Evolutionary conservation across 192 early-diverging fungal genomes (phyloP).

Genomic region (Pilobolus umbonatus): DNA sequence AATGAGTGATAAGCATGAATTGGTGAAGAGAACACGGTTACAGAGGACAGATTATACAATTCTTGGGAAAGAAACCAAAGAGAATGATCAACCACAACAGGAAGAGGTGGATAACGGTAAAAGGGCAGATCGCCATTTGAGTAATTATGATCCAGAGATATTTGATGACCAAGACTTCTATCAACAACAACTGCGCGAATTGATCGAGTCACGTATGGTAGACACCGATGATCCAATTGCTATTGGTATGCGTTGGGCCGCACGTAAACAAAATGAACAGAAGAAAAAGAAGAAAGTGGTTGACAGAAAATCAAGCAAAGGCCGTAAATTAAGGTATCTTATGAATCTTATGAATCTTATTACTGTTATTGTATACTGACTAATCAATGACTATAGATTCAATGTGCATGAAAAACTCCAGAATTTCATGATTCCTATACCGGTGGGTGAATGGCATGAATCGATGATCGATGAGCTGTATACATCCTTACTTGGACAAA

Average conservation of each 20-base stretch:
- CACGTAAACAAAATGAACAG: constrained; percentile 55
- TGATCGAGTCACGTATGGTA: constrained; percentile 91
- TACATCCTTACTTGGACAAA: constrained; percentile 72
- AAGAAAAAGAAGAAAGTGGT: constrained; percentile 72
- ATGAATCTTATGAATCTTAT: background rate
- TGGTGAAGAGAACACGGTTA: constrained; percentile 85
- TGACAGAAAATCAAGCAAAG: constrained; percentile 91
- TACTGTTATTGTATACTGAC: no score
- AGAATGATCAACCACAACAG: constrained; percentile 17
- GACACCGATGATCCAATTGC: constrained; percentile 87
- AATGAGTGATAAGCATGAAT: constrained; percentile 64
- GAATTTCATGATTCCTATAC: constrained; percentile 94
- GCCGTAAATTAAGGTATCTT: constrained; percentile 71
- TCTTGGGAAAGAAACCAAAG: constrained; percentile 38
- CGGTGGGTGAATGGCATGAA: constrained; percentile 88
- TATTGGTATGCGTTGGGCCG: constrained; percentile 78
- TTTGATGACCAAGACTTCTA: constrained; percentile 98
- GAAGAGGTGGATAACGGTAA: constrained; percentile 32
- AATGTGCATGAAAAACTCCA: constrained; percentile 94
- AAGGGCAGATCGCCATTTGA: constrained; percentile 52
- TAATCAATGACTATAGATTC: constrained; percentile 46
- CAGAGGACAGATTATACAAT: constrained; percentile 68
- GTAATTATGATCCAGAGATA: constrained; percentile 78
- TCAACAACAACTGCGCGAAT: constrained; percentile 85
- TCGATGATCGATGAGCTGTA: constrained; percentile 92